Base-by-base conservation (phyloP, 495 filamentous ascomycete genomes). In the Ramalina intermedia region DNA sequence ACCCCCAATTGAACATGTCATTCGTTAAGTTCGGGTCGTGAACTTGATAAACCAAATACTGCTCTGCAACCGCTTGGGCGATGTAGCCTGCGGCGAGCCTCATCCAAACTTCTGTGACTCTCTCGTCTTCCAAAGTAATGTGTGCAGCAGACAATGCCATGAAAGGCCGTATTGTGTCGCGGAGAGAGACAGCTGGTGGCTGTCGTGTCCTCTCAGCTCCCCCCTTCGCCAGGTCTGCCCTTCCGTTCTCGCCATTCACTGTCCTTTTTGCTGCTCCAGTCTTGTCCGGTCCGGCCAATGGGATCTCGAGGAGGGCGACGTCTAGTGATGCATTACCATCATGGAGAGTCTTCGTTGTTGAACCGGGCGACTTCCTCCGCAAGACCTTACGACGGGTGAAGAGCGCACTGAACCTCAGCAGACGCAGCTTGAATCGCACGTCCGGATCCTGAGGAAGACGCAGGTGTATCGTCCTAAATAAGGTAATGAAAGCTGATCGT, bases 21-120 rank as follows among this genome's bases (percentile, higher is more conserved):
- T 43, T 6, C 2, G 67, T 46, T 1, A 54, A 44, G n/a, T 64
- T 58, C 1, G 52, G 39, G 12, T 58, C 55, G 33, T 40, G 43
- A 6, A 47, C 49, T 11, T 58, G 63, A 24, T 57, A 62, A 23
- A 66, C 53, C 13, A 65, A 56, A 38, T 68, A 67, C 48, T 72
- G 69, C 55, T 78, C 74, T 6, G 73, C 37, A 4, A 58, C 61
- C 6, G 74, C 70, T 43, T 78, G 73, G 11, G 70, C 53, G 60
- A 76, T 69, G 50, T 72, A 73, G 20, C 67, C 64, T 0, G 61
- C 66, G 1, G 68, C 65, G 7, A 74, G 54, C 11, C 69, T 60
- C 49, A 70, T 64, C 69, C 68, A 75, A 5, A 43, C 29, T 4
- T 53, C 54, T 17, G 55, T 52, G 11, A 61, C 55, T 6, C n/a